These are phyloP conservation scores for Coemansia sp. DNA, from an alignment of 192 early-diverging fungal species.

Conservation along the genomic window DNA sequence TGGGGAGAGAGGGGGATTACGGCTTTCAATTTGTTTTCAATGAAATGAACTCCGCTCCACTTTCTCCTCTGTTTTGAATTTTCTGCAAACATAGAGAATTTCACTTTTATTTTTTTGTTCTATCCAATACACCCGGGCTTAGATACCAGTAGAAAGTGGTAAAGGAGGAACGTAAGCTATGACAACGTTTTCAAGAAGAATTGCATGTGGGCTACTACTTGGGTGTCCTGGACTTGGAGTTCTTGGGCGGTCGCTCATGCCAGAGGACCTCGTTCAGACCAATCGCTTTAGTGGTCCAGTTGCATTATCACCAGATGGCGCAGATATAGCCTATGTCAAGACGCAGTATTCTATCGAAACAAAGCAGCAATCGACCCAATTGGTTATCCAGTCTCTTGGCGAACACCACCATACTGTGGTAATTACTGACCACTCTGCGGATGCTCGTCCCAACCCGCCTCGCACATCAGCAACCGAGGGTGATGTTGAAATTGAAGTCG, in stretches of 20 bases:
- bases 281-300: constrained; percentile 56
- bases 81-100: no score
- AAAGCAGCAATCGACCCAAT: constrained; percentile 55
- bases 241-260: constrained; percentile 52
- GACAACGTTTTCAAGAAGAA: constrained; percentile 1
- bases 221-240: constrained; percentile 23
- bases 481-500: not conserved
- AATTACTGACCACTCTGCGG: constrained; percentile 18
- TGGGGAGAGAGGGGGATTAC: no score
- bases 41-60: no score
- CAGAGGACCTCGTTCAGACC: constrained; percentile 64
- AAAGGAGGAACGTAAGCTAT: not conserved
- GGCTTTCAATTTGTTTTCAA: no score
- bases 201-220: constrained; percentile 22
- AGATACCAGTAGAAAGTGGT: no score
- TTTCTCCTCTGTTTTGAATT: not conserved
- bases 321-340: constrained; percentile 57
- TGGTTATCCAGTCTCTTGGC: constrained; percentile 32
- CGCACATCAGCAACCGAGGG: not conserved
- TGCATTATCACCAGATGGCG: constrained; percentile 56
- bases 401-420: constrained; percentile 6
- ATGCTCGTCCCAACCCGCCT: constrained; percentile 34
- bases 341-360: constrained; percentile 61
- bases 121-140: not conserved
- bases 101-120: not conserved